These are phyloP conservation scores for Arabis hirsuta DNA, from an alignment of 345 rosid genomes.

Conservation along the genomic window DNA sequence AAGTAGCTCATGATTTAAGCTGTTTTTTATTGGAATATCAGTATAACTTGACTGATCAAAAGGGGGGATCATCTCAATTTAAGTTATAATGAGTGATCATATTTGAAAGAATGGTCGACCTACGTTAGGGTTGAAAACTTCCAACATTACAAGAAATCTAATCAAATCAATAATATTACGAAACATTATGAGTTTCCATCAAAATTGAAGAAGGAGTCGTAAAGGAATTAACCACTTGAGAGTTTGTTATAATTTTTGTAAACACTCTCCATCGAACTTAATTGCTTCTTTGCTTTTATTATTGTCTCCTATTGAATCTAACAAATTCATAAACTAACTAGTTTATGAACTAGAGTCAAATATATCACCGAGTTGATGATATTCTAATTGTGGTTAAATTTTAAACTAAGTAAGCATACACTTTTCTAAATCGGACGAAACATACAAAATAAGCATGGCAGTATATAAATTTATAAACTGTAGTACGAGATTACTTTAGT, in stretches of 20 bases:
- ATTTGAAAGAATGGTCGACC: background rate
- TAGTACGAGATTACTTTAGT: slow-evolving; percentile 1
- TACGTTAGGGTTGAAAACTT: slow-evolving; percentile 22
- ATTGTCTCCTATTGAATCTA: background rate
- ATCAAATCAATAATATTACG: background rate
- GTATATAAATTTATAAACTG: background rate
- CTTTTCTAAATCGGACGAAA: slow-evolving; percentile 15
- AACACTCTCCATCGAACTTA: background rate
- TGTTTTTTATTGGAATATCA: background rate
- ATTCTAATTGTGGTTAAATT: slow-evolving; percentile 4
- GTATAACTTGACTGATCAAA: background rate
- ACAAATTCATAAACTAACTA: background rate
- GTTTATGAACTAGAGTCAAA: background rate
- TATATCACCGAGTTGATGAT: background rate
- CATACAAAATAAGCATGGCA: slow-evolving; percentile 11
- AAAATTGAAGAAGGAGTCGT: slow-evolving; percentile 20
- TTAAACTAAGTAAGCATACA: background rate
- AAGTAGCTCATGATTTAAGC: background rate
- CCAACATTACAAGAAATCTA: background rate
- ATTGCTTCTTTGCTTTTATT: slow-evolving; percentile 6
- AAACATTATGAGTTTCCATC: slow-evolving; percentile 6
- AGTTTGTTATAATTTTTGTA: slow-evolving; percentile 22
- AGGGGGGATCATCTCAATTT: background rate
- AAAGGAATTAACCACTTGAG: slow-evolving; percentile 26
- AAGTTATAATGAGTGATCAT: slow-evolving; percentile 4